phyloP scores from a whole-genome alignment of 1,139 yeast species.

The Pichia inconspicua region DNA sequence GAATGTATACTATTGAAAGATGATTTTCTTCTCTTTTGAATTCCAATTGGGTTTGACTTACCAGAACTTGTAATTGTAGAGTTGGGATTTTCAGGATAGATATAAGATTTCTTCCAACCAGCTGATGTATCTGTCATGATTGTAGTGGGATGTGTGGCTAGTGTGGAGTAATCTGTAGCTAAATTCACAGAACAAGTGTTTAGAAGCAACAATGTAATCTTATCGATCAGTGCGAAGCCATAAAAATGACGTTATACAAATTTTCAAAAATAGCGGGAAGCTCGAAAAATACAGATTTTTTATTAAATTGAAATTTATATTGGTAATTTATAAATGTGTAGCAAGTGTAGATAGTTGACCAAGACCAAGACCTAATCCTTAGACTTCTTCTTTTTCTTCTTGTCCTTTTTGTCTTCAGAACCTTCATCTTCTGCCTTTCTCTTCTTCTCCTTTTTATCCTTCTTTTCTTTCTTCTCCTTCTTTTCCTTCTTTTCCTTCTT shows the following conservation, averaged over 20 bases:
- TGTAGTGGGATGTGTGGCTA: neutral
- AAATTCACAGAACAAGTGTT: no score
- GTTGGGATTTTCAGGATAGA: neutral
- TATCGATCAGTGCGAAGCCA: neutral
- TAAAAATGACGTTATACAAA: neutral
- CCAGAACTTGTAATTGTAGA: neutral
- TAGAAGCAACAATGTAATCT: no score
- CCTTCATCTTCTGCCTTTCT: conserved; percentile 28
- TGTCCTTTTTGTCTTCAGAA: conserved; percentile 35
- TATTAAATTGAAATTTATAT: neutral
- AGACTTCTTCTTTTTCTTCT: conserved; percentile 44
- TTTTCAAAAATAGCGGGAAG: neutral
- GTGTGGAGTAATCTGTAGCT: no score
- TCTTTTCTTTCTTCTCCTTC: conserved; percentile 42
- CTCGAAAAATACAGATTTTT: conserved; percentile 1
- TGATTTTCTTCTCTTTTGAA: conserved; percentile 26
- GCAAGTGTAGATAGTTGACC: neutral
- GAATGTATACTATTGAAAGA: conserved; percentile 44
- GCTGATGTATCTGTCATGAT: neutral
- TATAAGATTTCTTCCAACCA: neutral
- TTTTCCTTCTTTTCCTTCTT: conserved; percentile 42
- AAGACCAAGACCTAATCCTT: conserved; percentile 30
- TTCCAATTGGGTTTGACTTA: conserved; percentile 2
- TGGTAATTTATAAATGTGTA: conserved; percentile 8
- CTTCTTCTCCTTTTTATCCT: conserved; percentile 17